phyloP scores from a whole-genome alignment of 371 early-diverging fungal genomes.

The Chytridiales sp. region DNA sequence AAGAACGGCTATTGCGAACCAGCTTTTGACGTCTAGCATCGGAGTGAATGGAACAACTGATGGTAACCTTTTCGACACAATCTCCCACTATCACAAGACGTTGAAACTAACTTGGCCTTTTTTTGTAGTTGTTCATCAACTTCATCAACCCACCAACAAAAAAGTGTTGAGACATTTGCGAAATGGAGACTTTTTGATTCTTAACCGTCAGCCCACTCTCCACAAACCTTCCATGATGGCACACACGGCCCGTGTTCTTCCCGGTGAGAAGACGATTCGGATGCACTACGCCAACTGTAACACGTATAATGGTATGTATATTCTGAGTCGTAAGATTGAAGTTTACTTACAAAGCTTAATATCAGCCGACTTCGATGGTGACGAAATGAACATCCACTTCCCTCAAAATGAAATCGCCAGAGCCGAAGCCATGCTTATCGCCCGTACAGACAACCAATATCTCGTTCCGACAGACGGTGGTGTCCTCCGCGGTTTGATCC shows the following conservation, averaged over 20 bases:
- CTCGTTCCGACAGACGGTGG: constrained; percentile 97
- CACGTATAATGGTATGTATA: constrained; percentile 42
- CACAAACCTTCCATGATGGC: constrained; percentile 99
- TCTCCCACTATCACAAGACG: background rate
- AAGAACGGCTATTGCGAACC: constrained; percentile 94
- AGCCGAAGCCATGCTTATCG: constrained; percentile 94
- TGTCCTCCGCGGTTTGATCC: constrained; percentile 99
- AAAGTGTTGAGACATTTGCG: constrained; percentile 96
- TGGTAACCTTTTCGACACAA: constrained; percentile 21
- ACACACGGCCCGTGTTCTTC: constrained; percentile 95
- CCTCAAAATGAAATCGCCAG: constrained; percentile 97
- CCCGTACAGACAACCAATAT: constrained; percentile 96
- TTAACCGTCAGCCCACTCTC: constrained; percentile 99
- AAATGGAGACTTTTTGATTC: constrained; percentile 95
- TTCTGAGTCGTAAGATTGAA: constrained; percentile 35
- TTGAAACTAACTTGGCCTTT: background rate
- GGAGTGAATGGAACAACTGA: constrained; percentile 1
- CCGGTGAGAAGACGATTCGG: constrained; percentile 98
- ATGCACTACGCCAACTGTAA: constrained; percentile 97
- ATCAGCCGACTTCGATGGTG: constrained; percentile 99
- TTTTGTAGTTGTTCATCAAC: background rate
- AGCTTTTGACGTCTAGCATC: constrained; percentile 76
- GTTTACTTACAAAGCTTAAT: constrained; percentile 84
- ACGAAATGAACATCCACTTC: constrained; percentile 99
- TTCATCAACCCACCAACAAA: constrained; percentile 70